Conservation (phyloP, 129 eudicot genomes). For the Arctium lappa region DNA sequence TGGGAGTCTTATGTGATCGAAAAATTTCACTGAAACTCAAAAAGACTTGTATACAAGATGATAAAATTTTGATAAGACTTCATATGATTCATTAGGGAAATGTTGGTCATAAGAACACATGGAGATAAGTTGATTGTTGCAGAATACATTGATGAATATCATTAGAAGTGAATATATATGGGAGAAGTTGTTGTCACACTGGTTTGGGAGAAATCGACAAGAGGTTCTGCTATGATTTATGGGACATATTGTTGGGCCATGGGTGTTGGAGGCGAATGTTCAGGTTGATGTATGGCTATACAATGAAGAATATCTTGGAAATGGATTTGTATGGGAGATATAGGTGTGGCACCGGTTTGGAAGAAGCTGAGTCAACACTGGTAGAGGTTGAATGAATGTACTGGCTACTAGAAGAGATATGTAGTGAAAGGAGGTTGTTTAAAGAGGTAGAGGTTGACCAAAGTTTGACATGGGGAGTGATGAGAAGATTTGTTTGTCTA, state of each 20-base stretch:
- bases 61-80: neutral
- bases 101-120: neutral
- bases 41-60: neutral
- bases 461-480: neutral
- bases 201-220: neutral
- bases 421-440: neutral
- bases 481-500: neutral
- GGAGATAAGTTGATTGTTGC: neutral
- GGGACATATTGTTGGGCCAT: neutral
- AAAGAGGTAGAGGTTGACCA: neutral
- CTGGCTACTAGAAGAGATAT: neutral
- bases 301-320: neutral
- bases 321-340: neutral
- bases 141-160: neutral
- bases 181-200: neutral
- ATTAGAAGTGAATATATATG: neutral
- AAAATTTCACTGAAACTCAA: neutral
- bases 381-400: neutral
- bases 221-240: neutral
- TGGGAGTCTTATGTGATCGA: neutral
- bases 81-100: neutral
- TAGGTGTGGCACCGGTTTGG: neutral
- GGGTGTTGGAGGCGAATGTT: neutral
- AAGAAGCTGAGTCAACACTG: neutral
- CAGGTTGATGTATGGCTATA: neutral